Percentiles rank a stretch among this genome's conserved stretches.
Evolutionary conservation across 208 protist species (phyloP).

Genomic region (Crithidia fasciculata): DNA sequence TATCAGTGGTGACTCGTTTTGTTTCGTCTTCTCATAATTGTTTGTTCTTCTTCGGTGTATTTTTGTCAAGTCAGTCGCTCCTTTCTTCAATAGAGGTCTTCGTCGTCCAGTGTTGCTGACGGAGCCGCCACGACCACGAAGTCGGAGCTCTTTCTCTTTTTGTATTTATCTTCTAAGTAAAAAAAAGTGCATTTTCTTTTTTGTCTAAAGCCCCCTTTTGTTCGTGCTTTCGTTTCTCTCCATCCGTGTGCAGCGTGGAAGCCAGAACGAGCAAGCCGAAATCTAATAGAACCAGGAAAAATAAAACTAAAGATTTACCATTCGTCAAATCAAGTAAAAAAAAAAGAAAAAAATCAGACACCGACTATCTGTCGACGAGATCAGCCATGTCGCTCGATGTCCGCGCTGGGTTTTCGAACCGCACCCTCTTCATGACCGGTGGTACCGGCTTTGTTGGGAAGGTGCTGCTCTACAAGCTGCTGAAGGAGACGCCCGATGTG

Average conservation of each 20-base stretch:
- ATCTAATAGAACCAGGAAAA: not conserved
- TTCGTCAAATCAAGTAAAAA: not conserved
- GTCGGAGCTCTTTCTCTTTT: no score
- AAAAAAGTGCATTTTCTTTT: no score
- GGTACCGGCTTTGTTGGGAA: slow-evolving; percentile 90
- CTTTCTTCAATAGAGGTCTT: no score
- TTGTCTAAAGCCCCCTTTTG: no score
- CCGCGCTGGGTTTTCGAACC: slow-evolving; percentile 56
- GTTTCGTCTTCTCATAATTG: not conserved
- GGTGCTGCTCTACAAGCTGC: slow-evolving; percentile 81
- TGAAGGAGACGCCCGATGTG: slow-evolving; percentile 83
- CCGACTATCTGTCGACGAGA: no score
- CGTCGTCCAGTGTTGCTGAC: no score
- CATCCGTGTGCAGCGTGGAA: no score
- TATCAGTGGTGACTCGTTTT: not conserved
- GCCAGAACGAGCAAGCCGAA: not conserved
- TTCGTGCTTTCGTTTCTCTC: no score
- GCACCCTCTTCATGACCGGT: slow-evolving; percentile 83
- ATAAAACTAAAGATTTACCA: slow-evolving; percentile 1
- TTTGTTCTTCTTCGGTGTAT: not conserved
- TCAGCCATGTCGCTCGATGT: slow-evolving; percentile 69
- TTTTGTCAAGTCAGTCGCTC: no score
- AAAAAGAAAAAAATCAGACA: slow-evolving; percentile 4
- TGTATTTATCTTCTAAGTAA: no score
- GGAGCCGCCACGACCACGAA: no score